Base-by-base conservation (phyloP, 805 yeast species). In the Pichia eremophila region DNA sequence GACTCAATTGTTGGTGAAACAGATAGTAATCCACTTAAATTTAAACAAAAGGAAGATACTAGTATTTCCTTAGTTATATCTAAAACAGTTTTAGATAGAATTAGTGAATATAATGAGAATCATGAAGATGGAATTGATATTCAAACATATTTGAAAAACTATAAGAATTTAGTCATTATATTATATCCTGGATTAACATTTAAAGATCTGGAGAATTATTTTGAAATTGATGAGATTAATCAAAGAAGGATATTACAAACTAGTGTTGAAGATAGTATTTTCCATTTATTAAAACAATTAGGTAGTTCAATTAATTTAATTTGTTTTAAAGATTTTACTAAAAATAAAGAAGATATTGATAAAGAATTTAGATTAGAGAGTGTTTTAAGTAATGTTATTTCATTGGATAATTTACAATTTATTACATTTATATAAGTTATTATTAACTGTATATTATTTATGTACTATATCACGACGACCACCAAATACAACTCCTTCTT, bases 401-500 rank as follows among this genome's bases (percentile, higher is more conserved):
- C 40, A 9, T 38, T 45, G 11, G 25, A 29, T 37, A 32, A 42
- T 14, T 28, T 8, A 15, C 10, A 9, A 14, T 47, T 47, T 39
- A 39, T 35, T 34, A 36, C 43, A 29, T 25, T 17, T 40, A 43
- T 47, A 17, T 47, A 31, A n/a, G n/a, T n/a, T n/a, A n/a, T n/a
- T n/a, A n/a, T n/a, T n/a, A n/a, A n/a, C n/a, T n/a, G n/a, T n/a
- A n/a, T n/a, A n/a, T n/a, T n/a, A 43, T 37, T 55, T 52, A 19
- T 50, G 47, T 6, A 63, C 63, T 36, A 79, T 70, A 55, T 76
- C 71, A 48, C 81, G 65, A 47, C 71, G 63, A 34, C 69, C 72
- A 3, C 83, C 82, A 54, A 78, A 74, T 0, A 75, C 78, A 12
- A 79, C 69, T 22, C 70, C 70, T 56, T 79, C 83, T 0, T 75